phyloP scores from a whole-genome alignment of 768 basidiomycete species.

The Boletus fagicola region DNA sequence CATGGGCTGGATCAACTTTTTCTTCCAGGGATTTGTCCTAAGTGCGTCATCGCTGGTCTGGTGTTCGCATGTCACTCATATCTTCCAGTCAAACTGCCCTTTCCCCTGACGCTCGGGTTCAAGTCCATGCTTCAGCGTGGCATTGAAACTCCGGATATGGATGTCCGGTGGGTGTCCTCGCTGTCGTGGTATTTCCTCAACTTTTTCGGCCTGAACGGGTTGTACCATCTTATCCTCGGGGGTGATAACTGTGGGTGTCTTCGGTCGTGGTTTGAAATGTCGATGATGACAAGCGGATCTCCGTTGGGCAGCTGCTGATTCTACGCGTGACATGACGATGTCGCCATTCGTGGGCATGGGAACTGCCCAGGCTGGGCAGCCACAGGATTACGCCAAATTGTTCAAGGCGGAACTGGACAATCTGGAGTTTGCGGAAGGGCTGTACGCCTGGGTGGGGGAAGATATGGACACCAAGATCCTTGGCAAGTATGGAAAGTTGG shows the following conservation, averaged over 20 bases:
- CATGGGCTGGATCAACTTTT: constrained; percentile 99
- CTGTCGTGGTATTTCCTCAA: constrained; percentile 99
- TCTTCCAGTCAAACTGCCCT: constrained; percentile 84
- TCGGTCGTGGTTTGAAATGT: constrained; percentile 6
- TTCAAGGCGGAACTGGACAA: constrained; percentile 93
- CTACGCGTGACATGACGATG: constrained; percentile 68
- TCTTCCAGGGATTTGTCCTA: constrained; percentile 97
- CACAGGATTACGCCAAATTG: constrained; percentile 85
- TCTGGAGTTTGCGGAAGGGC: constrained; percentile 84
- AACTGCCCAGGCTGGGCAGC: constrained; percentile 48
- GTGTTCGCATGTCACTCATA: neutral
- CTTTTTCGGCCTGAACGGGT: constrained; percentile 94
- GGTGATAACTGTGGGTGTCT: constrained; percentile 73
- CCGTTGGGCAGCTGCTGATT: constrained; percentile 63
- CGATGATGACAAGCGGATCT: constrained; percentile 15
- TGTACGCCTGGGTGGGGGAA: constrained; percentile 80
- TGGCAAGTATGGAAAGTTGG: constrained; percentile 68
- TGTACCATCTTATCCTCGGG: constrained; percentile 92
- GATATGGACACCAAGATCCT: constrained; percentile 80
- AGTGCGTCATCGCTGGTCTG: constrained; percentile 56
- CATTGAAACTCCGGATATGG: constrained; percentile 93
- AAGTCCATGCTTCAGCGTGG: constrained; percentile 98
- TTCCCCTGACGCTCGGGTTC: constrained; percentile 95
- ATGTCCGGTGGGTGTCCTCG: constrained; percentile 98
- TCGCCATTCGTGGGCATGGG: constrained; percentile 63